These are phyloP conservation scores for Fusarium sp. DNA, from an alignment of 2,329 filamentous ascomycete genomes.

Conservation along the genomic window DNA sequence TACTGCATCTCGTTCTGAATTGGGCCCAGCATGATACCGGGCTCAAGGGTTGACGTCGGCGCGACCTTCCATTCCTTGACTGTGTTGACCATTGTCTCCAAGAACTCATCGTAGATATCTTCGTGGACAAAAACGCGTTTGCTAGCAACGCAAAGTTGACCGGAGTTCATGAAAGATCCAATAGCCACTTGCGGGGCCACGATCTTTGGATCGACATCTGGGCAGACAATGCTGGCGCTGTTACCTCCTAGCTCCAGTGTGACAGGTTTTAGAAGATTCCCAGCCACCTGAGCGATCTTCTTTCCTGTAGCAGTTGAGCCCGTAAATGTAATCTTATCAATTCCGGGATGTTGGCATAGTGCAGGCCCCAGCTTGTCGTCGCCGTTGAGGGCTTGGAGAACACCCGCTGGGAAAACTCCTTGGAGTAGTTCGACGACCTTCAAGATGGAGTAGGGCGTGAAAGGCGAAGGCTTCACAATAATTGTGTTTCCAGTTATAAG, in stretches of 20 bases:
- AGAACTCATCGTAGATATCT: conserved; percentile 64
- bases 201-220: conserved; percentile 61
- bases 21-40: conserved; percentile 46
- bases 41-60: conserved; percentile 52
- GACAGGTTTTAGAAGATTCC: conserved; percentile 66
- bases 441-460: conserved; percentile 64
- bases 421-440: conserved; percentile 67
- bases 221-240: conserved; percentile 64
- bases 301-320: conserved; percentile 68
- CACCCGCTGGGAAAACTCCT: conserved; percentile 66
- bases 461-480: conserved; percentile 66
- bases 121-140: conserved; percentile 70
- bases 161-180: conserved; percentile 65
- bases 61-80: conserved; percentile 46
- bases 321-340: conserved; percentile 71
- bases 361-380: conserved; percentile 66
- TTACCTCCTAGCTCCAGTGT: conserved; percentile 69
- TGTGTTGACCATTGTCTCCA: conserved; percentile 46
- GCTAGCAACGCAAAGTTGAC: conserved; percentile 42
- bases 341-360: conserved; percentile 64
- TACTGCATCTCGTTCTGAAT: conserved; percentile 27
- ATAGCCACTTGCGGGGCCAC: conserved; percentile 46
- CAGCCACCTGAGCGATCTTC: conserved; percentile 63
- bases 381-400: conserved; percentile 67
- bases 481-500: conserved; percentile 64